phyloP scores from a whole-genome alignment of 139 green algal genomes.

The Chloropicon primus region DNA sequence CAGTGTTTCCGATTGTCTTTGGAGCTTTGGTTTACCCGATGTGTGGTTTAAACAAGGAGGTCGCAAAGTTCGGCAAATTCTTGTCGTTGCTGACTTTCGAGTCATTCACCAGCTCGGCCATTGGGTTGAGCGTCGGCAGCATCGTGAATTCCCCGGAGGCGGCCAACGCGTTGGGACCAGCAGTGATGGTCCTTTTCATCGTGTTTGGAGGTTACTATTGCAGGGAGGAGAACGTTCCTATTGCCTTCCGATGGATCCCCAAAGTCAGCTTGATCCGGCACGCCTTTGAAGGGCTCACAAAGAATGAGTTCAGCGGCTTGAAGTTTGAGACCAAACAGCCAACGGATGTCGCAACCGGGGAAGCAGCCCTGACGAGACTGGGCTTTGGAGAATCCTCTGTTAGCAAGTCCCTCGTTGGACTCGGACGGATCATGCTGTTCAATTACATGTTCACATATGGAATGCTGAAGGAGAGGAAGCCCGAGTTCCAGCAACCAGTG shows the following conservation, averaged over 20 bases:
- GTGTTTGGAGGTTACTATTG: background rate
- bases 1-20: constrained; percentile 73
- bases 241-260: background rate
- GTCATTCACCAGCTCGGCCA: constrained; percentile 43
- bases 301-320: background rate
- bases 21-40: constrained; percentile 62
- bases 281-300: background rate
- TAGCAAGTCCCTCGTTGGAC: background rate
- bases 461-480: background rate
- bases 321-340: background rate
- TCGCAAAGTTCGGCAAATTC: constrained; percentile 47
- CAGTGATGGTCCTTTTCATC: constrained; percentile 53
- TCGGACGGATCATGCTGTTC: background rate
- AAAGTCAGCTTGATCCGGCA: background rate
- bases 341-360: background rate
- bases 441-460: background rate
- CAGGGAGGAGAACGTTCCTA: background rate
- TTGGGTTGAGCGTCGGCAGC: constrained; percentile 71
- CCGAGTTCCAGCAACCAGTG: background rate
- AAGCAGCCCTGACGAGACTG: background rate
- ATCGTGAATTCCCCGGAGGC: constrained; percentile 60
- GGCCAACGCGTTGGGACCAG: constrained; percentile 78
- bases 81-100: constrained; percentile 67
- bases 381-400: background rate
- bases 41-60: constrained; percentile 49